Base-by-base conservation (phyloP, 495 filamentous ascomycete genomes). In the Xylaria palmicola region DNA sequence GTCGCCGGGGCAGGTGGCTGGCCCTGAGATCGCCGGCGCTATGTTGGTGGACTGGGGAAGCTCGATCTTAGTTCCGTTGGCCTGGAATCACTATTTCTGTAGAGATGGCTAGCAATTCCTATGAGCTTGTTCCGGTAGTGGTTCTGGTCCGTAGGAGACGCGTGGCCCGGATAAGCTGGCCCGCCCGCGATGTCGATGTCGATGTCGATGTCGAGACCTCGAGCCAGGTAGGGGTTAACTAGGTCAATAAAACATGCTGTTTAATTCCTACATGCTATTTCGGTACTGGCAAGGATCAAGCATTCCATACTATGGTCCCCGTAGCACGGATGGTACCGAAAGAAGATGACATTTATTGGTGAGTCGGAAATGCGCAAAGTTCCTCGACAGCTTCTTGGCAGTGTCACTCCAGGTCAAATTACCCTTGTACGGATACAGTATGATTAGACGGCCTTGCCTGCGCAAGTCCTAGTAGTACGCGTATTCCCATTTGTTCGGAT, bases 201-300 rank as follows among this genome's bases (percentile, higher is more conserved):
- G n/a, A n/a, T n/a, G n/a, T n/a, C n/a, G n/a, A n/a, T n/a, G n/a
- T n/a, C 51, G n/a, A 29, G 39, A 32, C 34, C 19, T n/a, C 34
- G 34, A 27, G 48, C 50, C 27, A 54, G 22, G 27, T 41, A 55
- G 51, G 51, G 51, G 32, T n/a, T n/a, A n/a, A 27, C 20, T 22
- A 13, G 41, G 51, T 17, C 40, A 36, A 36, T 20, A 47, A 36
- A n/a, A 17, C 20, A 32, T 27, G 41, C 19, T 48, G 43, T 22
- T 30, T n/a, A n/a, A 58, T 48, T 58, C 55, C 39, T 57, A 36
- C 54, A 29, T 58, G 56, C 56, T 59, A 59, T 59, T 59, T 59
- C 45, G 43, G 56, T 50, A 59, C 30, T 45, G 45, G 45, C 29
- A 47, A 59, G 45, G 56, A 50, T 48, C 51, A 53, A 27, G 24